Evolutionary conservation across 306 rosid species (phyloP).

Genomic region (Lotus japonicus): DNA sequence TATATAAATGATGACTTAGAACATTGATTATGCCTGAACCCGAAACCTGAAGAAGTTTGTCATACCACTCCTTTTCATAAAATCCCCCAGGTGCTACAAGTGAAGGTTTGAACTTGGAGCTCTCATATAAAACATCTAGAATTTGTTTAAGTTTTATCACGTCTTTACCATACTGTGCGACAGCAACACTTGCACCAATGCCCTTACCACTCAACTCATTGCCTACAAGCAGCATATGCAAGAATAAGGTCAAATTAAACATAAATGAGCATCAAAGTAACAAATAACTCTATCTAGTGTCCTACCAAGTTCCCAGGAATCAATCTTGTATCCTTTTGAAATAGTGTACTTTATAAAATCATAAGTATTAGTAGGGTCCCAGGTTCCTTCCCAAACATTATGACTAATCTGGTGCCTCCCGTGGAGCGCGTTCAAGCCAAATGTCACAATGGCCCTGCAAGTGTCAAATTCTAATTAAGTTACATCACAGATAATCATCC

Average conservation of each 20-base stretch:
- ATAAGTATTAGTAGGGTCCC: slow-evolving; percentile 68
- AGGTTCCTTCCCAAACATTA: slow-evolving; percentile 71
- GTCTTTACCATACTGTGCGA: slow-evolving; percentile 80
- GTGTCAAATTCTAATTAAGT: slow-evolving; percentile 10
- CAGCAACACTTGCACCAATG: slow-evolving; percentile 67
- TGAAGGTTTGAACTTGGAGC: slow-evolving; percentile 51
- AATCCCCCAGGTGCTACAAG: slow-evolving; percentile 93
- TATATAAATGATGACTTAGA: slow-evolving; percentile 81
- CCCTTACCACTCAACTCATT: slow-evolving; percentile 90
- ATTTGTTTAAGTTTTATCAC: slow-evolving; percentile 52
- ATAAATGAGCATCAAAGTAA: neutral
- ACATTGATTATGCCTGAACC: slow-evolving; percentile 66
- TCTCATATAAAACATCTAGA: slow-evolving; percentile 39
- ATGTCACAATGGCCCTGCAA: slow-evolving; percentile 74
- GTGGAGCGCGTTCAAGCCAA: slow-evolving; percentile 83
- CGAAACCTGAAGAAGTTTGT: slow-evolving; percentile 65
- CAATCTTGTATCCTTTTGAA: slow-evolving; percentile 71
- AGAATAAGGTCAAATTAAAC: slow-evolving; percentile 18
- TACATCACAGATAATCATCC: neutral
- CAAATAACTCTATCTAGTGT: slow-evolving; percentile 1
- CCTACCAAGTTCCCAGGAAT: slow-evolving; percentile 96
- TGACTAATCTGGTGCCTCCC: slow-evolving; percentile 57
- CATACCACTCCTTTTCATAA: slow-evolving; percentile 66
- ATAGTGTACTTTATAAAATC: slow-evolving; percentile 69
- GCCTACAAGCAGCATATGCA: slow-evolving; percentile 41